phyloP scores from a whole-genome alignment of 164 flowering plant species.

The Piper betle region DNA sequence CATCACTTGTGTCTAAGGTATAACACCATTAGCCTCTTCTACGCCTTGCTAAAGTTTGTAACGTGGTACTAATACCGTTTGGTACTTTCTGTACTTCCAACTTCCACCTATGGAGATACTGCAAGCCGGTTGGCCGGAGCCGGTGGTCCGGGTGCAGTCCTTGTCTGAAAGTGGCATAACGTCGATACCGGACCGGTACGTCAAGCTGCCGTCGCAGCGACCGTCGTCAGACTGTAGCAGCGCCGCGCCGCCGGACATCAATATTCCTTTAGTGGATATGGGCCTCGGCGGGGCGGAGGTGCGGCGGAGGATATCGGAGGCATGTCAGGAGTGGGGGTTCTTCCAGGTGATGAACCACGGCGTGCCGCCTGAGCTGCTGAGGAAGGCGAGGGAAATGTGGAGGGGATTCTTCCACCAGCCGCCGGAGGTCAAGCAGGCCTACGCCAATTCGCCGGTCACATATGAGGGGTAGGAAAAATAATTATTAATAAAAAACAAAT shows the following conservation, averaged over 20 bases:
- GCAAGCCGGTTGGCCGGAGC: conserved; percentile 76
- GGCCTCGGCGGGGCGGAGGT: conserved; percentile 5
- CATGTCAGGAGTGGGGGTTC: conserved; percentile 79
- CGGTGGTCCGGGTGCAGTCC: conserved; percentile 72
- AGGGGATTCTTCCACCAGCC: conserved; percentile 56
- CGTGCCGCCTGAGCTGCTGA: conserved; percentile 41
- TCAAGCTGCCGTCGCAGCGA: conserved; percentile 55
- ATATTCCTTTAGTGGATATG: conserved; percentile 69
- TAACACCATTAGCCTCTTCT: no score
- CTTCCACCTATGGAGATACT: conserved; percentile 15
- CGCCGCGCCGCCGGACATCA: background rate
- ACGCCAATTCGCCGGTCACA: conserved; percentile 54
- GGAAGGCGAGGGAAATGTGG: conserved; percentile 37
- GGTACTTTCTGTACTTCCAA: no score
- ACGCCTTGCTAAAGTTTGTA: no score
- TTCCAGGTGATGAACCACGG: conserved; percentile 84
- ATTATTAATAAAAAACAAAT: no score
- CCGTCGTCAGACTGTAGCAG: conserved; percentile 18
- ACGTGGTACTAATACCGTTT: no score
- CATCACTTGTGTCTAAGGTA: no score
- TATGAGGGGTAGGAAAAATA: conserved; percentile 36
- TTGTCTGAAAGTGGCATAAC: conserved; percentile 40
- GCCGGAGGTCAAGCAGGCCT: conserved; percentile 36
- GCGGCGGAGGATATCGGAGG: conserved; percentile 22
- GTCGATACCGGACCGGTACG: conserved; percentile 49